Evolutionary conservation across 495 filamentous ascomycete species (phyloP).

Genomic region (Tetracladium setigerum): DNA sequence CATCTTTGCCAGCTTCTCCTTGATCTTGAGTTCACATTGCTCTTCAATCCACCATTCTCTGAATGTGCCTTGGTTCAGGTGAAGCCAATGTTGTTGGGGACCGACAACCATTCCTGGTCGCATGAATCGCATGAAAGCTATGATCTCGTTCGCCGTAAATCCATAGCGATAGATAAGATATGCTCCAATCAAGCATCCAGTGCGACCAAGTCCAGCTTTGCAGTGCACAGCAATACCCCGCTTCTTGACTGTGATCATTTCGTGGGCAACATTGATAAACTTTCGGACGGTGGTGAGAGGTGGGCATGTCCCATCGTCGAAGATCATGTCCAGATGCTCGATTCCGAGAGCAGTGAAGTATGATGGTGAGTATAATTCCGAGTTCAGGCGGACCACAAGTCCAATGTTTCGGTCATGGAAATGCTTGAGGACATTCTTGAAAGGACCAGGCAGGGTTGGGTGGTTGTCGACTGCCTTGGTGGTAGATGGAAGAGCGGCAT

Average conservation of each 20-base stretch:
- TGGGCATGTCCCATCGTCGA: conserved; percentile 96
- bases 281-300: conserved; percentile 74
- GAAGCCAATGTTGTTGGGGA: conserved; percentile 98
- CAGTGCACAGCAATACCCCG: conserved; percentile 95
- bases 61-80: conserved; percentile 93
- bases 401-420: conserved; percentile 82
- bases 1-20: conserved; percentile 40
- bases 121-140: conserved; percentile 99
- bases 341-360: conserved; percentile 95
- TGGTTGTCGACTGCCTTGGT: conserved; percentile 55
- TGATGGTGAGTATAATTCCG: conserved; percentile 86
- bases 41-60: conserved; percentile 98
- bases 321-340: conserved; percentile 96
- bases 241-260: conserved; percentile 81
- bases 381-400: conserved; percentile 91
- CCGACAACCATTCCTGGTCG: conserved; percentile 98
- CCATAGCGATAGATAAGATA: conserved; percentile 96
- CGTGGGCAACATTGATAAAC: conserved; percentile 91
- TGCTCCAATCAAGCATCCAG: conserved; percentile 91
- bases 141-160: conserved; percentile 98
- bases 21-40: conserved; percentile 51
- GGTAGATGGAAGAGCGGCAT: conserved; percentile 60
- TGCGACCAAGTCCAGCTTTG: conserved; percentile 95
- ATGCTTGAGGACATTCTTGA: conserved; percentile 91
- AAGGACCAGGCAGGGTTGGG: conserved; percentile 62